These are phyloP conservation scores for Pestalotiopsis sp. DNA, from an alignment of 2,329 filamentous ascomycete genomes.

Conservation along the genomic window DNA sequence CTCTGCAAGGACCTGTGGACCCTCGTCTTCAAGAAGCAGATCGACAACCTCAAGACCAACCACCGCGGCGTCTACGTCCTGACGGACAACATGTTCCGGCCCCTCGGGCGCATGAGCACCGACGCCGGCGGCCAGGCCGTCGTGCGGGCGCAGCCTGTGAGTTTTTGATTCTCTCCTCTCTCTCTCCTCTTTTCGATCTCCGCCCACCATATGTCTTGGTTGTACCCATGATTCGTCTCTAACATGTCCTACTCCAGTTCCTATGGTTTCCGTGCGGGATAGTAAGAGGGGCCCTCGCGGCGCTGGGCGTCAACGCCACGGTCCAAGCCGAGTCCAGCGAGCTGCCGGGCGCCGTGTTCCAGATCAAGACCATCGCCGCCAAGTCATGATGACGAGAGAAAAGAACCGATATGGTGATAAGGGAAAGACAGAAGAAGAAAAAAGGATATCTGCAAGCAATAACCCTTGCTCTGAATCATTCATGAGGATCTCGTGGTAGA, in stretches of 20 bases:
- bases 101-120: slow-evolving; percentile 87
- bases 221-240: no score
- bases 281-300: slow-evolving; percentile 88
- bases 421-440: background rate
- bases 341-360: slow-evolving; percentile 87
- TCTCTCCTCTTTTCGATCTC: no score
- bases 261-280: slow-evolving; percentile 95
- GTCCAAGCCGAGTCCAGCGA: slow-evolving; percentile 90
- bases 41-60: slow-evolving; percentile 98
- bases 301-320: slow-evolving; percentile 85
- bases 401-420: background rate
- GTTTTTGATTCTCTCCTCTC: slow-evolving; percentile 33
- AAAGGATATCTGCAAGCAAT: no score
- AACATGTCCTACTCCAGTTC: slow-evolving; percentile 59
- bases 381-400: slow-evolving; percentile 45
- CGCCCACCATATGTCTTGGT: no score
- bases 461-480: background rate
- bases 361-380: slow-evolving; percentile 81
- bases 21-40: slow-evolving; percentile 91
- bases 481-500: background rate
- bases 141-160: slow-evolving; percentile 76
- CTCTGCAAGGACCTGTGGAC: slow-evolving; percentile 98
- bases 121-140: slow-evolving; percentile 75
- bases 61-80: slow-evolving; percentile 95
- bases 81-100: slow-evolving; percentile 89